Conservation (phyloP, 768 basidiomycete genomes). For the Boletus reticulatus region DNA sequence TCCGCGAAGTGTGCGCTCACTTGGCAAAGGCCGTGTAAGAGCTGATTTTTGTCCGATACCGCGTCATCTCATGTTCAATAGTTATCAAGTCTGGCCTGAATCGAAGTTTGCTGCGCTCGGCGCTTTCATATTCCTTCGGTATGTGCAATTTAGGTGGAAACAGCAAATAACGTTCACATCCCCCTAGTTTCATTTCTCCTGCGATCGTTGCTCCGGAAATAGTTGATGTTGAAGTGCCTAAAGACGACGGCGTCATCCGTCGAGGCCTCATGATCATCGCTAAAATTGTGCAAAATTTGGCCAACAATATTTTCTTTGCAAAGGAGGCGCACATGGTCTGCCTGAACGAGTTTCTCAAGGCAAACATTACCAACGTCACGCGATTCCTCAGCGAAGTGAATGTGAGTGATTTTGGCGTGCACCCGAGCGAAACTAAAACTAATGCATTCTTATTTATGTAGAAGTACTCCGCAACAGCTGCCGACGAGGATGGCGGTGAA, state of each 20-base stretch:
- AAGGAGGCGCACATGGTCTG: conserved; percentile 86
- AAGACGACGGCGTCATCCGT: conserved; percentile 58
- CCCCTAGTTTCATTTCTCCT: conserved; percentile 82
- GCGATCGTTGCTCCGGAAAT: conserved; percentile 84
- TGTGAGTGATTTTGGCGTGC: conserved; percentile 37
- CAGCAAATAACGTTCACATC: neutral
- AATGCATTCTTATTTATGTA: conserved; percentile 13
- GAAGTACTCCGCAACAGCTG: conserved; percentile 43
- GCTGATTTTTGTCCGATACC: neutral
- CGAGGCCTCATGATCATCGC: conserved; percentile 84
- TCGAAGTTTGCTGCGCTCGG: conserved; percentile 81
- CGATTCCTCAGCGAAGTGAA: conserved; percentile 74
- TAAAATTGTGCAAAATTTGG: conserved; percentile 90
- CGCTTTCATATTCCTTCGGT: conserved; percentile 91
- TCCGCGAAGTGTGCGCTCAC: conserved; percentile 84
- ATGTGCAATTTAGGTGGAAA: conserved; percentile 7
- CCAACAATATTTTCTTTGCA: conserved; percentile 92
- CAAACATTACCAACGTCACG: conserved; percentile 70
- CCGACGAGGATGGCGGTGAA: conserved; percentile 63
- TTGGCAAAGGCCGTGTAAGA: conserved; percentile 77
- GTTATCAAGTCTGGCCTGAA: conserved; percentile 71
- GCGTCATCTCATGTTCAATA: conserved; percentile 23
- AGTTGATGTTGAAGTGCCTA: conserved; percentile 78
- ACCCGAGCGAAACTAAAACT: neutral
- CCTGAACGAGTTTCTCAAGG: conserved; percentile 71